Percentiles rank a stretch among this genome's conserved stretches.
Evolutionary conservation across 441 rosid species (phyloP).

Genomic region (Biscutella laevigata): DNA sequence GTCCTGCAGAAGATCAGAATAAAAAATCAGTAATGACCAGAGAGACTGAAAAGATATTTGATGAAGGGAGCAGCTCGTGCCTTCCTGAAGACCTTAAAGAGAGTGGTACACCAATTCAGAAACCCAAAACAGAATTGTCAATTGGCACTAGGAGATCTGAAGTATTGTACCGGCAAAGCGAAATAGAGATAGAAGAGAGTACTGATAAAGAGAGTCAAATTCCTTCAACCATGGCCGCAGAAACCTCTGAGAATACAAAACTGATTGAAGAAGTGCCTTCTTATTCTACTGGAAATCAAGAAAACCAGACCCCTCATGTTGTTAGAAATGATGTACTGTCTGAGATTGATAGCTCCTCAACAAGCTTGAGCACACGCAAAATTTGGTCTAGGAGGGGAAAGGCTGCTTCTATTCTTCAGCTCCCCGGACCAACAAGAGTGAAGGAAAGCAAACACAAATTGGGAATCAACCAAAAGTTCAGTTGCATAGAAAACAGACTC

Average conservation of each 20-base stretch:
- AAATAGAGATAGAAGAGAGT: constrained; percentile 11
- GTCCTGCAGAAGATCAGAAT: constrained; percentile 17
- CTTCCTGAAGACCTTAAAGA: constrained; percentile 14
- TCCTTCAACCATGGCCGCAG: constrained; percentile 21
- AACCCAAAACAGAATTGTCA: constrained; percentile 7
- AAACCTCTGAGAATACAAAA: constrained; percentile 27
- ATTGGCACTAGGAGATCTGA: constrained; percentile 14
- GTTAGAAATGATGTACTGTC: constrained; percentile 21
- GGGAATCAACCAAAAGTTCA: constrained; percentile 24
- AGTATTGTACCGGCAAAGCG: constrained; percentile 25
- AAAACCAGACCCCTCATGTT: constrained; percentile 31
- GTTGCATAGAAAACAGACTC: constrained; percentile 22
- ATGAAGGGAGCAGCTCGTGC: constrained; percentile 26
- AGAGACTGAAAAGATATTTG: not conserved
- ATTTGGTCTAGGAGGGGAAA: constrained; percentile 82
- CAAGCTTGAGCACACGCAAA: constrained; percentile 29
- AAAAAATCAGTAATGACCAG: constrained; percentile 3
- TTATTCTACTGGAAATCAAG: constrained; percentile 23
- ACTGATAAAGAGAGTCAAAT: constrained; percentile 12
- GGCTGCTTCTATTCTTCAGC: constrained; percentile 43
- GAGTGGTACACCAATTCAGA: constrained; percentile 18
- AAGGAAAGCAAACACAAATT: constrained; percentile 27
- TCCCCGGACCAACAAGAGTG: constrained; percentile 47
- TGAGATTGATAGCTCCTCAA: constrained; percentile 29
- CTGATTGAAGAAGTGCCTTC: constrained; percentile 23